Evolutionary conservation across 2,329 filamentous ascomycete genomes (phyloP), one percentile per base, ranked within the genome.

Genomic region (Nemania abortiva): DNA sequence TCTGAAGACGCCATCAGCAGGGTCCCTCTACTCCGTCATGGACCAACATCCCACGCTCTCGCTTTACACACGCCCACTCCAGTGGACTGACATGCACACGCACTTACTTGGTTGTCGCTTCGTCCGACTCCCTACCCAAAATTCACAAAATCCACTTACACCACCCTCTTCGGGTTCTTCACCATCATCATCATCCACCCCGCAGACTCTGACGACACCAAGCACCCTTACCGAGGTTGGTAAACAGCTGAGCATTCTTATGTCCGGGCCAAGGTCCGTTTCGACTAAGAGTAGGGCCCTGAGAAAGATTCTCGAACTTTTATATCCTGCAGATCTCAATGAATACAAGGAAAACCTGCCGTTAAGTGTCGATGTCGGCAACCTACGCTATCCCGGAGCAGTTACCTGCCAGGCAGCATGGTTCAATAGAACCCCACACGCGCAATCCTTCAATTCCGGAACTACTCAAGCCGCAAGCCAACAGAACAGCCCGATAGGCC

Each of bases 1-100:
- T 9, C 75, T 76, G 54, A 74, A 53, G 64, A 79, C 79, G 2
- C 84, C 86, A 0, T 82, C 84, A 53, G 77, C 79, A 22, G 83
- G 84, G 22, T 89, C 87, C 0, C 79, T 89, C 24, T 85, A 84
- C 73, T 85, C 86, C 69, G 80, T 87, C 53, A 80, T 89, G 68
- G 83, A 84, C 68, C 79, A 85, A 24, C 75, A 89, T 73, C 76
- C 82, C 39, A 83, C 85, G 52, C 77, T 75, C 0, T 81, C 83
- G 0, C 84, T 89, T 22, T 88, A 84, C 67, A 77, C 86, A 56
- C 81, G 83, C 29, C 87, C 87, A 1, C 84, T 88, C 54, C 84
- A 82, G 74, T 89, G 87, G 87, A 88, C 84, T 18, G 86, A 88
- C 63, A 65, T 81, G 1, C 87, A 89, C 68, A 74, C 81, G 10